phyloP scores from a whole-genome alignment of 768 basidiomycete genomes.

The Kwoniella sp. region DNA sequence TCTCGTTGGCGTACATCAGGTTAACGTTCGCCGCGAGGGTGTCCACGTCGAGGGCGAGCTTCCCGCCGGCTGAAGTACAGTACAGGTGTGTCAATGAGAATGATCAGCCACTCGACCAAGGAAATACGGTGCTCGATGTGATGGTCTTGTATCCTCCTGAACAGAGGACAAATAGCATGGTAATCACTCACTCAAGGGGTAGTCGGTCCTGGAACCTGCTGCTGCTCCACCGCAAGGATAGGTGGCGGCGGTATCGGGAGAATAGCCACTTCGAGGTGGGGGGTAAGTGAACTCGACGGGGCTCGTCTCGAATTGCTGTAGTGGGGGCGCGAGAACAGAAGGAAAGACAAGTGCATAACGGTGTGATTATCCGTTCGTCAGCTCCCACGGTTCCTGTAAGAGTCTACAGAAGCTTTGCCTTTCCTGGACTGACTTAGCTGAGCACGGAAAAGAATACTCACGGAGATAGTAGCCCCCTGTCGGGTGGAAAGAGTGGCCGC shows the following conservation, averaged over 20 bases:
- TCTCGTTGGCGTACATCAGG: constrained; percentile 29
- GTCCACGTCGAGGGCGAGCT: constrained; percentile 30
- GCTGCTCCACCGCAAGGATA: constrained; percentile 29
- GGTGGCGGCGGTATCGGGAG: constrained; percentile 16
- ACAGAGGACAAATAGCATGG: not conserved
- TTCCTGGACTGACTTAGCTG: too few species aligned
- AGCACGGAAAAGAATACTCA: too few species aligned
- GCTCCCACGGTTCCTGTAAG: too few species aligned
- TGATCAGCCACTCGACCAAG: not conserved
- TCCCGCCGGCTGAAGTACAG: constrained; percentile 25
- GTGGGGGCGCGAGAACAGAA: not conserved
- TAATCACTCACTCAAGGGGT: constrained; percentile 27
- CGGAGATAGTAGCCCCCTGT: constrained; percentile 10
- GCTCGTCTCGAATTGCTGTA: constrained; percentile 13
- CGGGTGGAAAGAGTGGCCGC: constrained; percentile 6
- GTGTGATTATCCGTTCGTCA: too few species aligned
- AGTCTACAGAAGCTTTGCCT: too few species aligned
- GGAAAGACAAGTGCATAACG: too few species aligned
- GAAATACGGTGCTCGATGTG: not conserved
- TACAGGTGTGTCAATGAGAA: too few species aligned
- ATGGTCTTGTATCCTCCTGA: not conserved
- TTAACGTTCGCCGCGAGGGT: constrained; percentile 32
- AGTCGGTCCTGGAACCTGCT: constrained; percentile 13
- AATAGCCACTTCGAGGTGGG: constrained; percentile 21
- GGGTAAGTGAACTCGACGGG: constrained; percentile 19